Conservation (phyloP, 768 basidiomycete species). For the Podaxis carcinomalis region DNA sequence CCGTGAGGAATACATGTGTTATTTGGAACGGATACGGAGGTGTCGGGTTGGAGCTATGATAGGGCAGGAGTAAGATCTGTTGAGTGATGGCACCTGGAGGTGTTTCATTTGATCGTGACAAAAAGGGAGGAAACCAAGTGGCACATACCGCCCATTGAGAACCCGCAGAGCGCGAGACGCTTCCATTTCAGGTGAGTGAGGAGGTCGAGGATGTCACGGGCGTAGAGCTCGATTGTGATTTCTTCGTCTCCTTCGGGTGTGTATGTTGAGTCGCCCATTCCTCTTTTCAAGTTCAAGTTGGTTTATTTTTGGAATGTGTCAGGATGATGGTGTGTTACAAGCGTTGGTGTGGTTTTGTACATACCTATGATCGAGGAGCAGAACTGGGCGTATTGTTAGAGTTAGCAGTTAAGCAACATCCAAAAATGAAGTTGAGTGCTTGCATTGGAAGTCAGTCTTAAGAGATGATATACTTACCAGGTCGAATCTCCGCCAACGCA, state of each 20-base stretch:
- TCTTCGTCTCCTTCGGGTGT: conserved; percentile 27
- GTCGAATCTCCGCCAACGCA: conserved; percentile 31
- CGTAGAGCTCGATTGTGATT: conserved; percentile 41
- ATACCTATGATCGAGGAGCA: conserved; percentile 35
- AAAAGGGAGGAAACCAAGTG: not conserved
- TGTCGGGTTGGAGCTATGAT: conserved; percentile 22
- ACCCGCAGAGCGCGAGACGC: conserved; percentile 39
- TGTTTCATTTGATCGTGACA: not conserved
- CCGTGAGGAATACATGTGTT: conserved; percentile 36
- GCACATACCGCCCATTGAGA: conserved; percentile 46
- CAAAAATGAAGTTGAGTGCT: too few relatives aligned
- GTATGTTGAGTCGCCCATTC: conserved; percentile 41
- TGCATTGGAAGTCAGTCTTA: not conserved
- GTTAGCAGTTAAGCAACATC: not conserved
- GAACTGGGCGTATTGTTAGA: conserved; percentile 23
- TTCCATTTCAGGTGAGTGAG: conserved; percentile 34
- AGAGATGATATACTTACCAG: conserved; percentile 26
- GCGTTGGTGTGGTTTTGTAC: not conserved
- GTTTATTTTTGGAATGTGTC: not conserved
- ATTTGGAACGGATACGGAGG: conserved; percentile 34
- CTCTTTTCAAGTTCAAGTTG: conserved; percentile 21
- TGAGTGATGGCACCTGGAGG: conserved; percentile 36
- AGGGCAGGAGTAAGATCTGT: conserved; percentile 39
- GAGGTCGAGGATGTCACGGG: conserved; percentile 38
- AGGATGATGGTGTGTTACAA: not conserved